Evolutionary conservation across 768 basidiomycete genomes (phyloP).

Genomic region (Xerocomus potaroensis): DNA sequence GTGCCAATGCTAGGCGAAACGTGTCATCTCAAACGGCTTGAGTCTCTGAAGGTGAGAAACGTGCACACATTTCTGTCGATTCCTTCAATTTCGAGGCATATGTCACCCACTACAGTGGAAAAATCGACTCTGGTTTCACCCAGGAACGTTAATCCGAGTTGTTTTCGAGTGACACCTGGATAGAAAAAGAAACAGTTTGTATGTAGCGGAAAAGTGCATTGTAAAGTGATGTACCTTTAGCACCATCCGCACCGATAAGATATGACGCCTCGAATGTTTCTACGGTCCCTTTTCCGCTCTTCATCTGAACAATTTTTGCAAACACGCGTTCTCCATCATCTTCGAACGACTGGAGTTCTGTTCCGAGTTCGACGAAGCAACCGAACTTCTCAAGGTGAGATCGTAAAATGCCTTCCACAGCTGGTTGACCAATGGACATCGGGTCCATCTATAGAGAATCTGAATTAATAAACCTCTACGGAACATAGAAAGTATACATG

Average conservation of each 20-base stretch:
- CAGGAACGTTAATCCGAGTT: slow-evolving; percentile 38
- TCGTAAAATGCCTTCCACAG: slow-evolving; percentile 26
- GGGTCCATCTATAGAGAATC: slow-evolving; percentile 7
- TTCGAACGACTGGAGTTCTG: slow-evolving; percentile 42
- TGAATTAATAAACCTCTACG: neutral
- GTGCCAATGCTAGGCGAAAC: slow-evolving; percentile 20
- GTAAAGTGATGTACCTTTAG: slow-evolving; percentile 18
- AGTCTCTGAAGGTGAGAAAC: neutral
- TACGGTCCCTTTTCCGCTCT: slow-evolving; percentile 16
- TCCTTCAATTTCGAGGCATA: slow-evolving; percentile 29
- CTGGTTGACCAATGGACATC: slow-evolving; percentile 22
- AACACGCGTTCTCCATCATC: slow-evolving; percentile 35
- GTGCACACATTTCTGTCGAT: slow-evolving; percentile 25
- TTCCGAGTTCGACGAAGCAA: slow-evolving; percentile 40
- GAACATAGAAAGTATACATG: slow-evolving; percentile 1
- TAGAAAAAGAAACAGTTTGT: neutral
- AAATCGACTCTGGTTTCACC: slow-evolving; percentile 35
- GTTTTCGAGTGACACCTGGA: slow-evolving; percentile 37
- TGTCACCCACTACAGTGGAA: slow-evolving; percentile 33
- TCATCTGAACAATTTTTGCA: slow-evolving; percentile 31
- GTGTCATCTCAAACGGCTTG: neutral
- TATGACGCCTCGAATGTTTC: slow-evolving; percentile 30
- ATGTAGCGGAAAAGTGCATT: neutral
- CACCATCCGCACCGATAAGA: slow-evolving; percentile 42
- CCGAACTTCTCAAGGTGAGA: slow-evolving; percentile 18